Conservation (phyloP, 768 basidiomycete species). For the Neoboletus subvelutipes region DNA sequence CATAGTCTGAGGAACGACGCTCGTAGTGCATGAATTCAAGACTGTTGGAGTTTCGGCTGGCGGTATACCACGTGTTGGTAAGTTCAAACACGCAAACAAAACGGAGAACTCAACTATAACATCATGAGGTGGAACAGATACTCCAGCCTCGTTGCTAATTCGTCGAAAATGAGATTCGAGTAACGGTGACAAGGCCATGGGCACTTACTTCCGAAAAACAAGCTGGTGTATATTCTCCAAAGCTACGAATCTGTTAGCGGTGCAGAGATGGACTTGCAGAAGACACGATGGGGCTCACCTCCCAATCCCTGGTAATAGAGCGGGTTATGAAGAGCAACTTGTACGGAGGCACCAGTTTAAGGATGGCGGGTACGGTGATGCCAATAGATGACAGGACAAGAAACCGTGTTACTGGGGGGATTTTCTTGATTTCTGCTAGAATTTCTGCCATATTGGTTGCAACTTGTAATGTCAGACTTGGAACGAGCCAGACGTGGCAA, state of each 20-base stretch:
- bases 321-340: constrained; percentile 51
- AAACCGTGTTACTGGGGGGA: constrained; percentile 80
- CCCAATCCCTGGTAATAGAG: constrained; percentile 44
- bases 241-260: constrained; percentile 41
- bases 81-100: background rate
- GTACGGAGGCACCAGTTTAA: constrained; percentile 54
- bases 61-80: background rate
- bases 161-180: background rate
- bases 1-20: constrained; percentile 67
- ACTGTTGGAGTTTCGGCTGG: constrained; percentile 62
- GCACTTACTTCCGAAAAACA: constrained; percentile 65
- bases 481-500: background rate
- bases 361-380: constrained; percentile 56
- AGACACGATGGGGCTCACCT: constrained; percentile 42
- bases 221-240: constrained; percentile 72
- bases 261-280: background rate
- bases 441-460: constrained; percentile 44
- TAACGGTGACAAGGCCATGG: background rate
- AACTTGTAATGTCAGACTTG: background rate
- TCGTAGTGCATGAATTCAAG: constrained; percentile 63
- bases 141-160: constrained; percentile 29
- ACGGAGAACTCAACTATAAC: constrained; percentile 37
- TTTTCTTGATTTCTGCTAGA: constrained; percentile 67
- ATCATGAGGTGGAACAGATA: constrained; percentile 45
- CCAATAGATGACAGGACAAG: constrained; percentile 59